Evolutionary conservation across 352 stramenopile species (phyloP).

Genomic region (Phytophthora citrophthora): DNA sequence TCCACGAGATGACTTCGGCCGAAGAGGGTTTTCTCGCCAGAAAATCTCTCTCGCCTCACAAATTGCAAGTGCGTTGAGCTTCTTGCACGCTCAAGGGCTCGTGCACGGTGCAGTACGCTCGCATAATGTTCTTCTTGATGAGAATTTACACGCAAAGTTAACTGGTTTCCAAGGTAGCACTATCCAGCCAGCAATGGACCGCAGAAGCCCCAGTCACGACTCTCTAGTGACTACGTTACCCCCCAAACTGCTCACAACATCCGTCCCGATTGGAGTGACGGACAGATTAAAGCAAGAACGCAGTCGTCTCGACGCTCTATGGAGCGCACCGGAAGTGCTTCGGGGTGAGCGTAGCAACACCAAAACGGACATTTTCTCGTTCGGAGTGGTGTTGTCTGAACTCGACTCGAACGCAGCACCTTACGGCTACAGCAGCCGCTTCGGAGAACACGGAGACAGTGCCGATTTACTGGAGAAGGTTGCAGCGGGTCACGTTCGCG

Average conservation of each 20-base stretch:
- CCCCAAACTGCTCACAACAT: conserved; percentile 19
- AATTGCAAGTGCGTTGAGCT: conserved; percentile 50
- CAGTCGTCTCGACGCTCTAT: conserved; percentile 23
- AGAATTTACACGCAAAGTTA: conserved; percentile 50
- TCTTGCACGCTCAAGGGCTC: conserved; percentile 55
- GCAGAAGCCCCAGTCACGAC: conserved; percentile 21
- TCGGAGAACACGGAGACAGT: conserved; percentile 17
- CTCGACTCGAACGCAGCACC: conserved; percentile 39
- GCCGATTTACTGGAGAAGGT: conserved; percentile 46
- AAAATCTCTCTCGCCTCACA: conserved; percentile 61
- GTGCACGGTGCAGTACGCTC: conserved; percentile 41
- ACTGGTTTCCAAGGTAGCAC: conserved; percentile 46
- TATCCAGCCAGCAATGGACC: conserved; percentile 2
- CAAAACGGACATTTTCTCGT: conserved; percentile 62
- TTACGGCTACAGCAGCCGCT: conserved; percentile 25
- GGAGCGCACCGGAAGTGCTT: conserved; percentile 61
- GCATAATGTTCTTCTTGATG: conserved; percentile 42
- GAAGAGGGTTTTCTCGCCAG: conserved; percentile 40
- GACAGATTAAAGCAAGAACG: conserved; percentile 25
- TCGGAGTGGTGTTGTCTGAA: conserved; percentile 63
- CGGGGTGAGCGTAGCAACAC: conserved; percentile 45
- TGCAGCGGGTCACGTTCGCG: conserved; percentile 26
- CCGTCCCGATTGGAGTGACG: conserved; percentile 23
- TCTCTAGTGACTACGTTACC: conserved; percentile 1
- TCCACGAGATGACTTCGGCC: conserved; percentile 6